Base-by-base conservation (phyloP, 345 rosid species). In the Aquilaria yunnanensis region DNA sequence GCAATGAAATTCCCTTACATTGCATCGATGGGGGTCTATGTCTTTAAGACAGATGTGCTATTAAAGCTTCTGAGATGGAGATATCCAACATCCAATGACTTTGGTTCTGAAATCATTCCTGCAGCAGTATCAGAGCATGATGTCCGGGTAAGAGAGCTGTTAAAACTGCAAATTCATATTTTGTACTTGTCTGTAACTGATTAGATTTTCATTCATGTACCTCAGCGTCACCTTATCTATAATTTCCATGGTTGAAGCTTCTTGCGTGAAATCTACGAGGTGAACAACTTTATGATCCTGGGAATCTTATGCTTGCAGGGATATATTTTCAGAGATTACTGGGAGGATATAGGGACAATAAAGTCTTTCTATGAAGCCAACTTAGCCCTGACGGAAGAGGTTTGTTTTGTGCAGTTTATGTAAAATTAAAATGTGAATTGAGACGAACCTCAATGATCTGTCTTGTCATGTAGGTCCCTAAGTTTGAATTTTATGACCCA, bases 281-380 rank as follows among this genome's bases (percentile, higher is more conserved):
- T 37, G 43, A 8, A 37, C 8, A 37, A 37, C 43, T 37, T 37
- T 37, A 37, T 3, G 6, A 34, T 46, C 10, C 59, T 59, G 45
- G 62, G 12, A 48, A 47, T 46, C 60, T 56, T 61, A 31, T 68
- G 31, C 70, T 54, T 32, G 57, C 74, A 92, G 98, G 90, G 81
- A 57, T 93, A 86, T 74, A 56, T 81, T 13, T 93, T 81, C 72
- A 74, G 77, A 76, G 98, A 93, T 74, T 93, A 93, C 64, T 93
- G 97, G 94, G 97, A 93, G 68, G 98, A 93, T 59, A 93, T 93
- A 3, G 98, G 98, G 76, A 93, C 97, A 16, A 84, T 93, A 56
- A 84, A 73, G 74, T 72, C 96, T 62, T 93, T 93, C 67, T 87
- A 90, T 34, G 96, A 93, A 76, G 97, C 97, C 67, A 93, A 93